Conservation (phyloP, 768 basidiomycete genomes). For the Lentinula guzmanii region DNA sequence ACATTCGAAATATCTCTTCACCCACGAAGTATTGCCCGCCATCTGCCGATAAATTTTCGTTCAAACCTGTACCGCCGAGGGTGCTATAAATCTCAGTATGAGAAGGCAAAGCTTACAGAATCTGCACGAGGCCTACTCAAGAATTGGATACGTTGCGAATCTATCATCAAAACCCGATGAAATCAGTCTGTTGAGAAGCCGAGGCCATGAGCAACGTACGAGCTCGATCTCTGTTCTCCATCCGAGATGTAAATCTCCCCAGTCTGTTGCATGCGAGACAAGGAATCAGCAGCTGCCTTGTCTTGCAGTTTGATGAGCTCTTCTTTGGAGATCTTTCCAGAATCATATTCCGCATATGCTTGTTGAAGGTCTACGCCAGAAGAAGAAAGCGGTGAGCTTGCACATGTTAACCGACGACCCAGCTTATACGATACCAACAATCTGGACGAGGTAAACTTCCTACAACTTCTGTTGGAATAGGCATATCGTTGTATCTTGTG, state of each 20-base stretch:
- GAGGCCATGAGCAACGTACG: not conserved
- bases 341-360: not conserved
- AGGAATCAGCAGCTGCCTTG: slow-evolving; percentile 4
- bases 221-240: slow-evolving; percentile 4
- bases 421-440: not conserved
- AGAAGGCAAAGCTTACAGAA: not conserved
- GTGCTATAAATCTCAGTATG: not conserved
- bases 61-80: not conserved
- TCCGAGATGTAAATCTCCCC: slow-evolving; percentile 3
- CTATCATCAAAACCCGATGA: not conserved
- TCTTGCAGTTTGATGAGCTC: slow-evolving; percentile 2
- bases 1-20: not conserved
- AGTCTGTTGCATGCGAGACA: slow-evolving; percentile 2
- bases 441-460: slow-evolving; percentile 5
- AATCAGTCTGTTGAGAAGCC: not conserved
- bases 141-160: slow-evolving; percentile 2
- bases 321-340: slow-evolving; percentile 1
- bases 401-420: too few species aligned
- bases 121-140: not conserved
- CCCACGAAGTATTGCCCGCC: slow-evolving; percentile 6
- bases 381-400: not conserved
- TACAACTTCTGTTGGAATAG: slow-evolving; percentile 6
- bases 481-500: not conserved
- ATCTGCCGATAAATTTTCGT: not conserved
- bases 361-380: slow-evolving; percentile 1